Base-by-base conservation (phyloP, 495 filamentous ascomycete species). In the Letharia columbiana region DNA sequence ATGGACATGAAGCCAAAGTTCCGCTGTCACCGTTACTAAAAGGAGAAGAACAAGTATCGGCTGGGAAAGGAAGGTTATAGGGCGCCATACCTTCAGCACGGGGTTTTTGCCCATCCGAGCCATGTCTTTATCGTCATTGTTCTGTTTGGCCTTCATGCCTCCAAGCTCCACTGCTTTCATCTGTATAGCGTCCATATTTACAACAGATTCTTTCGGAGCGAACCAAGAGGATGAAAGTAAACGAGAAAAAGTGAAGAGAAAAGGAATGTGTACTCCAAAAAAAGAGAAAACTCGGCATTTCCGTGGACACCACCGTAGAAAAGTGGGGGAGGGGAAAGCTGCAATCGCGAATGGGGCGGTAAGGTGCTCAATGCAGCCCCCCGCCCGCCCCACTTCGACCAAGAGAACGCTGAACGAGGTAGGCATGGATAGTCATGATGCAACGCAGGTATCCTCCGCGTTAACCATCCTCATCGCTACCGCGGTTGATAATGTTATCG, bases 1-100 rank as follows among this genome's bases (percentile, higher is more conserved):
- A 62, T 49, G 13, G 42, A 49, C 60, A 62, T 37, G 23, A 62
- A 62, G 6, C 60, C 60, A 35, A 62, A 62, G 9, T 62, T 62
- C 15, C 60, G 39, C 60, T 62, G 42, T 6, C 23, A 11, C n/a
- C 20, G 0, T n/a, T 4, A 20, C n/a, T 5, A 28, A 28, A 28
- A 47, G 44, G 10, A 50, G 3, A 23, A 23, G n/a, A 50, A 7
- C 28, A 13, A 45, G 40, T 28, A 8, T 62, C 42, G 3, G 0
- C 1, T 50, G 44, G 2, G 18, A 3, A 47, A 47, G 17, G 23
- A 28, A 28, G 0, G 17, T 8, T 42, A 47, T 61, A 33, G 39
- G 7, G 41, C 8, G 41, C 18, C 60, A 17, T 11, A 62, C 60
- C 23, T 62, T 62, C 28, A 62, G 33, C 42, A 47, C 60, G 17